Percentiles rank a stretch among this genome's conserved stretches.
Conservation (phyloP, 2,329 filamentous ascomycete genomes). For the Diplodia corticola region DNA sequence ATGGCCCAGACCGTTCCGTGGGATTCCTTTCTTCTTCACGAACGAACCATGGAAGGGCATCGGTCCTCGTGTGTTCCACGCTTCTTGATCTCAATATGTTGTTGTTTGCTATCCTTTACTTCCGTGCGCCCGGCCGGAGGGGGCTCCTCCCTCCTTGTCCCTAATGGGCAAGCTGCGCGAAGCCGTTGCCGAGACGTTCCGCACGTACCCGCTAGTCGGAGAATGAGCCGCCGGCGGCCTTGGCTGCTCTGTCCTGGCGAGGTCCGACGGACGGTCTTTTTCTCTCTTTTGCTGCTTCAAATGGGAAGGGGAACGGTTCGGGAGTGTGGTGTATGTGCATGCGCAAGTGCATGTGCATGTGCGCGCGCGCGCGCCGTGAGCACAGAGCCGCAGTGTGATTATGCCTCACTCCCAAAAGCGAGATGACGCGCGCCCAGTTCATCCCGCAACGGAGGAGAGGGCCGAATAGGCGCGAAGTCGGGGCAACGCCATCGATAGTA, state of each 20-base stretch:
- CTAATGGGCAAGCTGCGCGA: not conserved
- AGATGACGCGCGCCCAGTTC: conserved; percentile 3
- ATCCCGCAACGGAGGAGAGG: not conserved
- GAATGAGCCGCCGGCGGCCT: not conserved
- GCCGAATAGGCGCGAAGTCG: not conserved
- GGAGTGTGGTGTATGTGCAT: not conserved
- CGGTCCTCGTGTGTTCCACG: not conserved
- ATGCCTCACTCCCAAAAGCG: not conserved
- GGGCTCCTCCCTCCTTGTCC: not conserved
- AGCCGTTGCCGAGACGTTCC: not conserved
- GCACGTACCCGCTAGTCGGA: not conserved
- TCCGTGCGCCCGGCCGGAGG: not conserved
- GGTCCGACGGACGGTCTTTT: not conserved
- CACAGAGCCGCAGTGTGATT: conserved; percentile 1
- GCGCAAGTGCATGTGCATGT: no score
- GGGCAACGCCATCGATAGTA: not conserved
- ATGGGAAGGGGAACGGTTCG: not conserved
- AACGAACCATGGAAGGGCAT: not conserved
- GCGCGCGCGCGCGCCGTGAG: not conserved
- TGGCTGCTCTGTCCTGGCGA: not conserved
- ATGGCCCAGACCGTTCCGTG: not conserved
- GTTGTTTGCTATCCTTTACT: not conserved
- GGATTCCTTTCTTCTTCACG: not conserved
- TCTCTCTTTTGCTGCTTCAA: not conserved
- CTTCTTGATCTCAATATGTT: not conserved